Percentiles rank a stretch among this genome's conserved stretches.
Conservation (phyloP, 2,329 filamentous ascomycete genomes). For the Plenodomus biglobosus region DNA sequence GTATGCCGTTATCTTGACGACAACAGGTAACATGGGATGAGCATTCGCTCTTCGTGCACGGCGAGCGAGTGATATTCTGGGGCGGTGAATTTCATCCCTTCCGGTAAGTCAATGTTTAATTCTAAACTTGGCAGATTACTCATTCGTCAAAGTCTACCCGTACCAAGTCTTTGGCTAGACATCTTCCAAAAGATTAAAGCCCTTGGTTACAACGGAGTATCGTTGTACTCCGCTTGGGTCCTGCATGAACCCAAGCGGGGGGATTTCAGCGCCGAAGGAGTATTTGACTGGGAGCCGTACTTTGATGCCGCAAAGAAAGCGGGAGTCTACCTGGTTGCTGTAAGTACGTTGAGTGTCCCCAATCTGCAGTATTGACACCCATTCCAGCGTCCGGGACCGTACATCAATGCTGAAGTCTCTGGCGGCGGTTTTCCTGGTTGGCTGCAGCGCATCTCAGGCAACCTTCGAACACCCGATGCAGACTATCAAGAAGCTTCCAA, state of each 20-base stretch:
- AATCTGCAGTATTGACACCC: constrained; percentile 1
- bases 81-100: constrained; percentile 73
- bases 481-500: constrained; percentile 67
- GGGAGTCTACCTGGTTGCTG: constrained; percentile 72
- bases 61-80: constrained; percentile 69
- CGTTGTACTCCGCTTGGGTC: constrained; percentile 76
- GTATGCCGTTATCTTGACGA: background rate
- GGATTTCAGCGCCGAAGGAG: constrained; percentile 65
- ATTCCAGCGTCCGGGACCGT: constrained; percentile 58
- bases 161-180: constrained; percentile 65
- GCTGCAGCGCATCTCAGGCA: constrained; percentile 65
- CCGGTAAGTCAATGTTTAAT: constrained; percentile 38
- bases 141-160: constrained; percentile 52
- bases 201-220: constrained; percentile 74
- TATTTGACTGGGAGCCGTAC: constrained; percentile 72
- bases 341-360: constrained; percentile 12
- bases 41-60: constrained; percentile 67
- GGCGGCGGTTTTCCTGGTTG: constrained; percentile 79
- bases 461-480: constrained; percentile 61
- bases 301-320: constrained; percentile 71
- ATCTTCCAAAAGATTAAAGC: constrained; percentile 80
- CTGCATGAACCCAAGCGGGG: constrained; percentile 71
- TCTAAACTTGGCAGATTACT: background rate
- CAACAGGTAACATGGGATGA: constrained; percentile 66
- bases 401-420: constrained; percentile 74